A percentile compares a stretch with the other conserved stretches of the same genome.
These are phyloP conservation scores for Dendrocalamus latiflorus DNA, from an alignment of 202 grass and related monocot genomes.

Conservation along the genomic window DNA sequence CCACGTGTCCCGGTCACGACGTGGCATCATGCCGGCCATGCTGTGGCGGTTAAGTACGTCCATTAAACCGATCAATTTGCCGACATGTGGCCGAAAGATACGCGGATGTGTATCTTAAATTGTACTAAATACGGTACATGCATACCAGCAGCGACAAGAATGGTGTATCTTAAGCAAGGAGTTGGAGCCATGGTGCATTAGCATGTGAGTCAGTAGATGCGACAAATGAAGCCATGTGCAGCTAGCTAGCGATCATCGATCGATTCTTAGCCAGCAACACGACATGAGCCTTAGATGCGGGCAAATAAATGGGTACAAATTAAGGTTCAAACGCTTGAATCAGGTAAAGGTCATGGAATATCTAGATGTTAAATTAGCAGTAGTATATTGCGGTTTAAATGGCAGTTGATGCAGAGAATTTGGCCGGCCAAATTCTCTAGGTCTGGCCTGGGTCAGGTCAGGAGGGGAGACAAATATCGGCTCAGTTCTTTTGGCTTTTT, in stretches of 20 bases:
- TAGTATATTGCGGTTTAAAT: not conserved
- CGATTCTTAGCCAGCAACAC: not conserved
- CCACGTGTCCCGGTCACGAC: not conserved
- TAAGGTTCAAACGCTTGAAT: constrained; percentile 32
- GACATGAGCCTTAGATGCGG: too few species aligned
- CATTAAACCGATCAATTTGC: not conserved
- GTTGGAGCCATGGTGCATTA: not conserved
- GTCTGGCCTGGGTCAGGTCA: not conserved
- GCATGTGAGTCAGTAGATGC: constrained; percentile 8
- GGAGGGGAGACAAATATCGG: not conserved
- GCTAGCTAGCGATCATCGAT: too few species aligned
- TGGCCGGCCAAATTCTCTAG: not conserved
- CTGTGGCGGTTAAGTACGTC: not conserved
- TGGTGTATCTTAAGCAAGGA: too few species aligned
- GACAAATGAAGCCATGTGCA: constrained; percentile 3
- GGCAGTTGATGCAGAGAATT: not conserved
- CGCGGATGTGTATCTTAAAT: not conserved
- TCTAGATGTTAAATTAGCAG: not conserved
- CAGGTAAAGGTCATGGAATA: not conserved
- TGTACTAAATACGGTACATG: not conserved
- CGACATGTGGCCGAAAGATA: constrained; percentile 39
- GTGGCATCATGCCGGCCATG: not conserved
- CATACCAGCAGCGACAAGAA: not conserved
- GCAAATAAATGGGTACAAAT: constrained; percentile 20
- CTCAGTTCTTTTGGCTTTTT: too few species aligned